Conservation (phyloP, 257 asterid genomes). For the Anisodus tanguticus region DNA sequence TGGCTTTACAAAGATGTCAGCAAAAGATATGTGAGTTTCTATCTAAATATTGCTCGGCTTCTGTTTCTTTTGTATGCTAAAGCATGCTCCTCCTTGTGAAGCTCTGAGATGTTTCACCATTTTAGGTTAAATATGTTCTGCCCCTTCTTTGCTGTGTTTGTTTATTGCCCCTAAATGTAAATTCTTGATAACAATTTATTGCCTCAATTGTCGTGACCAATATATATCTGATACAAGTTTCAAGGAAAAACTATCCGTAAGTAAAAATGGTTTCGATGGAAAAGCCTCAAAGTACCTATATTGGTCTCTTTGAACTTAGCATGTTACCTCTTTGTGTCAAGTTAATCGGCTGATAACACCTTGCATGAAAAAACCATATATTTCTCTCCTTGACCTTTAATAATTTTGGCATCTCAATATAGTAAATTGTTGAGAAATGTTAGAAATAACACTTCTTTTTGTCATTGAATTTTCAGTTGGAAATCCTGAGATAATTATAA, state of each 20-base stretch:
- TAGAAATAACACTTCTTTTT: background rate
- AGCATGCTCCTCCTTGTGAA: background rate
- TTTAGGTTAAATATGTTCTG: constrained; percentile 12
- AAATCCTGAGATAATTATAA: background rate
- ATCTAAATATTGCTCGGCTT: constrained; percentile 9
- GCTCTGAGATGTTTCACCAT: background rate
- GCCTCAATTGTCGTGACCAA: background rate
- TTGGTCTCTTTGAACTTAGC: background rate
- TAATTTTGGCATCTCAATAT: background rate
- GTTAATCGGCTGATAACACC: background rate
- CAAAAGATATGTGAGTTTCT: constrained; percentile 82
- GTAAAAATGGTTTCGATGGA: background rate
- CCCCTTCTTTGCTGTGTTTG: background rate
- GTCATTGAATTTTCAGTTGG: background rate
- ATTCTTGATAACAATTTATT: background rate
- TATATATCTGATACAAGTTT: background rate
- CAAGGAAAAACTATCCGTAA: background rate
- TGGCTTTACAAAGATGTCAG: constrained; percentile 97
- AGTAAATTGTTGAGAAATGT: background rate
- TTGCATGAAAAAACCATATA: background rate
- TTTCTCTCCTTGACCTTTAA: background rate
- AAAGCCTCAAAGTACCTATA: background rate
- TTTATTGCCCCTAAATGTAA: background rate
- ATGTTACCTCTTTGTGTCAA: background rate
- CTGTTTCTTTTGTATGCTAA: constrained; percentile 12